Percentiles rank a stretch among this genome's conserved stretches.
Conservation (phyloP, 2,329 filamentous ascomycete genomes). For the Microsporum audouinii region DNA sequence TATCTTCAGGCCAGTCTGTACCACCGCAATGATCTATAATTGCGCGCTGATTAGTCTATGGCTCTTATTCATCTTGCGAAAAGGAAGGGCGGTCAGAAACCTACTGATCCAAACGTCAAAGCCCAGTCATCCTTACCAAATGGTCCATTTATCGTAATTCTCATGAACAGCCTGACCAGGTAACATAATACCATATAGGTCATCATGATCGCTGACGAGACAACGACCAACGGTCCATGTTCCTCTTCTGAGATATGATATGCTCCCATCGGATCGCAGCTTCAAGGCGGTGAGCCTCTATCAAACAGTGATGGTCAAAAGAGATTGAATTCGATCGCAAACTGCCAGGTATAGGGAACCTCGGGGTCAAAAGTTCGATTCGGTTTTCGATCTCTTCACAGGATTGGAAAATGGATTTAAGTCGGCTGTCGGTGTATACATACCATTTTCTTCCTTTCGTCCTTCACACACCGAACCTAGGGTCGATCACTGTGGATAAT, state of each 20-base stretch:
- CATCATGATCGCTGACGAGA: slow-evolving; percentile 12
- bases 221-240: slow-evolving; percentile 12
- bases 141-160: slow-evolving; percentile 14
- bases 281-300: neutral
- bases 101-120: slow-evolving; percentile 12
- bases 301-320: neutral
- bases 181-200: slow-evolving; percentile 14
- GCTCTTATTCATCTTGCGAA: neutral
- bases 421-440: neutral
- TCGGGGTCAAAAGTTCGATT: neutral
- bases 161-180: slow-evolving; percentile 11
- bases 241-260: slow-evolving; percentile 13
- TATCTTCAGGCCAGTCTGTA: slow-evolving; percentile 13
- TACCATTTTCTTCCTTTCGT: neutral
- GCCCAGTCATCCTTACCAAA: slow-evolving; percentile 13
- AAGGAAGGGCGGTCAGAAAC: neutral
- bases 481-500: neutral
- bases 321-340: neutral
- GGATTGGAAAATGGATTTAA: neutral
- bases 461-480: neutral
- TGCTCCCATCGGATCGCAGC: neutral
- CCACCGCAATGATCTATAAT: slow-evolving; percentile 11
- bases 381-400: neutral
- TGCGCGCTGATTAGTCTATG: neutral
- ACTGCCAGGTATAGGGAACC: neutral